These are phyloP conservation scores for Mercurialis annua DNA, from an alignment of 345 rosid species.

Conservation along the genomic window DNA sequence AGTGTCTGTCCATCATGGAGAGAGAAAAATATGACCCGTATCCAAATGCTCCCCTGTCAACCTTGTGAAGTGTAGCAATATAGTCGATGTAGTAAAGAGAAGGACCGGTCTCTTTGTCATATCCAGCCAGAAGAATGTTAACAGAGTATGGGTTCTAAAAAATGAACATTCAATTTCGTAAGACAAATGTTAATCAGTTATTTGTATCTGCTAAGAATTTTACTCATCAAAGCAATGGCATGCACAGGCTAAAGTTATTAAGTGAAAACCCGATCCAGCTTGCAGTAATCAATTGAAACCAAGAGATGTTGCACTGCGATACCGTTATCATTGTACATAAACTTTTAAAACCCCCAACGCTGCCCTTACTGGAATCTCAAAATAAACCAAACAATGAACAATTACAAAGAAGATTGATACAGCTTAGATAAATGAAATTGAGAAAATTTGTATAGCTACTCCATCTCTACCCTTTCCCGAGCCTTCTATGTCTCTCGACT, in stretches of 20 bases:
- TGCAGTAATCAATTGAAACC: background rate
- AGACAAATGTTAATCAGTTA: background rate
- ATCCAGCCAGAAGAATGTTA: conserved; percentile 92
- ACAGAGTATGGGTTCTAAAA: conserved; percentile 79
- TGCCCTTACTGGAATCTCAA: background rate
- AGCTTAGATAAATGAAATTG: background rate
- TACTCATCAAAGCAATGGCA: background rate
- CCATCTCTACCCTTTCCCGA: background rate
- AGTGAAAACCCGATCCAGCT: background rate
- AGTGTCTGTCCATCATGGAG: conserved; percentile 93
- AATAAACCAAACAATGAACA: background rate
- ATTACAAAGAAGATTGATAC: background rate
- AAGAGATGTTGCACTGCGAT: background rate
- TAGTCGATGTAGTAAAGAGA: conserved; percentile 93
- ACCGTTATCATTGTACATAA: background rate
- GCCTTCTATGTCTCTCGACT: background rate
- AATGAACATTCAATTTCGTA: background rate
- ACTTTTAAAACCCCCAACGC: background rate
- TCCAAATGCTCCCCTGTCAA: conserved; percentile 94
- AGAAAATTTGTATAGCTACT: background rate
- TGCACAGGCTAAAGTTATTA: background rate
- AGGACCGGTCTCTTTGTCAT: conserved; percentile 88
- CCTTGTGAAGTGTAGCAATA: conserved; percentile 93
- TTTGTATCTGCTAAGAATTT: background rate
- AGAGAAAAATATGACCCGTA: conserved; percentile 90